Percentiles rank a stretch among this genome's conserved stretches.
These are phyloP conservation scores for Pterulicium gracile DNA, from an alignment of 1,284 basidiomycete species.

Conservation along the genomic window DNA sequence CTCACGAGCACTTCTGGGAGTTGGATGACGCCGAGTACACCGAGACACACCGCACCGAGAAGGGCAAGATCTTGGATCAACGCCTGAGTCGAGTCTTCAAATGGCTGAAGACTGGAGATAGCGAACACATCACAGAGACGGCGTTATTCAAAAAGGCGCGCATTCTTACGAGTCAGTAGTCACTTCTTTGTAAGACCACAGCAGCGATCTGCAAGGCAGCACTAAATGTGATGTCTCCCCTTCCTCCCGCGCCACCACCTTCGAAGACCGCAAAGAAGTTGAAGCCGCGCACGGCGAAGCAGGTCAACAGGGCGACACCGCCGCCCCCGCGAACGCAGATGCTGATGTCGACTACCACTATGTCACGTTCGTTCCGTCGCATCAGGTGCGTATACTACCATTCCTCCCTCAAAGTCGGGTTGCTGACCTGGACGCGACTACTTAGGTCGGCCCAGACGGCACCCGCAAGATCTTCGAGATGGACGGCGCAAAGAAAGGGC, in stretches of 20 bases:
- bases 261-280: constrained; percentile 20
- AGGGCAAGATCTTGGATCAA: background rate
- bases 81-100: background rate
- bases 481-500: constrained; percentile 23
- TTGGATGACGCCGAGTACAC: background rate
- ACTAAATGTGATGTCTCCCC: too few relatives aligned
- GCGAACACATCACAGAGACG: background rate
- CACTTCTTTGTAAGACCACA: background rate
- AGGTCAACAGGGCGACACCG: constrained; percentile 17
- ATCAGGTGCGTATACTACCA: too few relatives aligned
- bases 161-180: background rate
- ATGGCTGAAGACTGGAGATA: background rate
- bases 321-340: constrained; percentile 15
- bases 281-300: constrained; percentile 18
- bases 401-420: too few relatives aligned
- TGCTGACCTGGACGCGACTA: too few relatives aligned
- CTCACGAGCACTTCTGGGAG: background rate
- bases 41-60: background rate
- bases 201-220: too few relatives aligned
- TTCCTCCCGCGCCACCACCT: constrained; percentile 16
- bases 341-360: constrained; percentile 22
- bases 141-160: background rate
- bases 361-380: constrained; percentile 21
- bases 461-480: constrained; percentile 22
- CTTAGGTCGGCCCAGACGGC: background rate